Evolutionary conservation across 345 rosid species (phyloP).

Genomic region (Gossypium mustelinum): DNA sequence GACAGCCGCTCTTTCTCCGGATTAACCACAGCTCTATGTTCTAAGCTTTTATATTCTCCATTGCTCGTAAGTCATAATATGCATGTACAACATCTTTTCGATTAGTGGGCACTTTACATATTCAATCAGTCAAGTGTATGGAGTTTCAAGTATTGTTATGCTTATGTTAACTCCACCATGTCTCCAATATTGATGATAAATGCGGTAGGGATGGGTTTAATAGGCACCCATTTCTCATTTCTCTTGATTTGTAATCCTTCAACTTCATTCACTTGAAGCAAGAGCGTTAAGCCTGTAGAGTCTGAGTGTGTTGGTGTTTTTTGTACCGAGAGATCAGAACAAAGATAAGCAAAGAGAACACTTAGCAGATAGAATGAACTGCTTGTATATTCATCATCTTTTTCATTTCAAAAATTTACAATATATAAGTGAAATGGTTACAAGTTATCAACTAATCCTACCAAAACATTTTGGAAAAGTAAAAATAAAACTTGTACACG

Average conservation of each 20-base stretch:
- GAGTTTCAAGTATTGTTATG: neutral
- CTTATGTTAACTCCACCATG: constrained; percentile 34
- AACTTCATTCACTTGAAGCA: constrained; percentile 28
- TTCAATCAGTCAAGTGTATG: neutral
- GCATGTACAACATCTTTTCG: neutral
- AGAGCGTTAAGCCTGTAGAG: constrained; percentile 28
- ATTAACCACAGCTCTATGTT: constrained; percentile 11
- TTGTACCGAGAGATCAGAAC: too few relatives aligned
- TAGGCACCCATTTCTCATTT: constrained; percentile 31
- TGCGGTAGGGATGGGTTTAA: constrained; percentile 30
- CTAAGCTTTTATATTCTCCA: constrained; percentile 12
- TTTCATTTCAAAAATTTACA: too few relatives aligned
- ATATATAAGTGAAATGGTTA: too few relatives aligned
- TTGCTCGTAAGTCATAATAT: constrained; percentile 2
- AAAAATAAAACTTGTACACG: too few relatives aligned
- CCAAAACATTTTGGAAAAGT: too few relatives aligned
- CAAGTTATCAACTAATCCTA: too few relatives aligned
- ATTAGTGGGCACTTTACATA: neutral
- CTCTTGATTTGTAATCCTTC: constrained; percentile 32
- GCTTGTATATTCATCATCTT: too few relatives aligned
- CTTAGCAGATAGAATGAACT: too few relatives aligned
- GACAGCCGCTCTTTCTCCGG: neutral
- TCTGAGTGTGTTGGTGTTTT: constrained; percentile 32
- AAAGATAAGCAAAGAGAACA: too few relatives aligned
- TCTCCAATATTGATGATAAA: constrained; percentile 42